Percentiles rank a stretch among this genome's conserved stretches.
phyloP scores from a whole-genome alignment of 257 asterid species.

The Petunia axillaris region DNA sequence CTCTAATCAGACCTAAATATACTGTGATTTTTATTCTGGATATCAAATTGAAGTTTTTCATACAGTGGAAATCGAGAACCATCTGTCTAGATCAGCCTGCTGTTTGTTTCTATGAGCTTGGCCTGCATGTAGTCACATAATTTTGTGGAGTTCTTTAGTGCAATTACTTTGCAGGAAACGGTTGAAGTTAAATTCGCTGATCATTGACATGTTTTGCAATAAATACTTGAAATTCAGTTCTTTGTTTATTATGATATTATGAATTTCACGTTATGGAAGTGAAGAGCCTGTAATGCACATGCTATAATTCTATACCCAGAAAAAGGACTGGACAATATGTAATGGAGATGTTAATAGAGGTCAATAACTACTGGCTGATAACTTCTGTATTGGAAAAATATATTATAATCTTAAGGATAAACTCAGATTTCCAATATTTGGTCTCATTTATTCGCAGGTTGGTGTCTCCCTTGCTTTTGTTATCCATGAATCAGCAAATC shows the following conservation, averaged over 20 bases:
- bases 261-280: background rate
- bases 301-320: background rate
- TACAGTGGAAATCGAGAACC: background rate
- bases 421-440: conserved; percentile 29
- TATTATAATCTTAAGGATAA: conserved; percentile 28
- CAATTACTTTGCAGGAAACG: background rate
- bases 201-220: background rate
- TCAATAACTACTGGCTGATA: background rate
- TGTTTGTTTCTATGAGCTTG: conserved; percentile 8
- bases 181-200: conserved; percentile 8
- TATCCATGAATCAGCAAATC: conserved; percentile 99
- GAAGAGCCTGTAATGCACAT: background rate
- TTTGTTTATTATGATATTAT: background rate
- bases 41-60: background rate
- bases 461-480: conserved; percentile 99
- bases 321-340: conserved; percentile 8
- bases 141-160: background rate
- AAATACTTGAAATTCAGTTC: background rate
- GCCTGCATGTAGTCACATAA: conserved; percentile 6
- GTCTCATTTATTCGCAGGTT: conserved; percentile 59
- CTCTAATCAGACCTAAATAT: background rate
- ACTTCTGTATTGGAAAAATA: background rate
- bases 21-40: background rate
- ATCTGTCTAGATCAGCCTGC: background rate
- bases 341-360: background rate